phyloP scores from a whole-genome alignment of 768 basidiomycete genomes.

The Leucosporidium creatinivorum region DNA sequence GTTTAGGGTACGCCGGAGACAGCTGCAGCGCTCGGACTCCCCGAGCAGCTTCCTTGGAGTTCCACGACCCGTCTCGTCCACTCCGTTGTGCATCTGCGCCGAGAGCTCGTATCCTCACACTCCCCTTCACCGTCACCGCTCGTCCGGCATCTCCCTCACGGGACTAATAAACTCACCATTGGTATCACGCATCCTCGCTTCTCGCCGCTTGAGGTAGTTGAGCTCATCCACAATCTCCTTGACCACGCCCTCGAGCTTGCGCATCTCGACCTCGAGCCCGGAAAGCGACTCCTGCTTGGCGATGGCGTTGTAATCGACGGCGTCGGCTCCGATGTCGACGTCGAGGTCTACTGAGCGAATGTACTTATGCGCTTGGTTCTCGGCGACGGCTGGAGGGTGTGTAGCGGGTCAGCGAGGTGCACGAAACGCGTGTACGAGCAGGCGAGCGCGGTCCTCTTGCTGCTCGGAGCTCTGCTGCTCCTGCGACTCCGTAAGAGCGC shows the following conservation, averaged over 20 bases:
- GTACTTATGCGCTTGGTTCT: constrained; percentile 50
- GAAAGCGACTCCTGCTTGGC: constrained; percentile 96
- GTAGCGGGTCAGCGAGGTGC: neutral
- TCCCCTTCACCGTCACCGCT: neutral
- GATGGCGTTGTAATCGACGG: constrained; percentile 98
- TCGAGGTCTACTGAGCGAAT: constrained; percentile 79
- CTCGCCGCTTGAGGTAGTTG: constrained; percentile 80
- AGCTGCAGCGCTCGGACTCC: no score
- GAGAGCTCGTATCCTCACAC: no score
- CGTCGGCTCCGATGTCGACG: constrained; percentile 95
- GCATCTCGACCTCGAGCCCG: constrained; percentile 94
- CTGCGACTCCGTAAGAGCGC: no score
- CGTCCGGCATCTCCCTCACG: neutral
- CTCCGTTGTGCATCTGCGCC: no score
- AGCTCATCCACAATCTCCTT: constrained; percentile 93
- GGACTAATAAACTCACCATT: constrained; percentile 55
- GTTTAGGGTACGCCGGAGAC: no score
- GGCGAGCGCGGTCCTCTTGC: neutral
- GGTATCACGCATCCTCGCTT: constrained; percentile 76
- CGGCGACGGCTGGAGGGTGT: constrained; percentile 46
- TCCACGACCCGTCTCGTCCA: no score
- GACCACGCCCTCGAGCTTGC: constrained; percentile 87
- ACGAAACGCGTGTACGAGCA: neutral
- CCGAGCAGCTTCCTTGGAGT: no score
- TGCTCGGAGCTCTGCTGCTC: no score